These are phyloP conservation scores for Paraurostyla sp. DNA, from an alignment of 73 alveolate genomes.

Conservation along the genomic window DNA sequence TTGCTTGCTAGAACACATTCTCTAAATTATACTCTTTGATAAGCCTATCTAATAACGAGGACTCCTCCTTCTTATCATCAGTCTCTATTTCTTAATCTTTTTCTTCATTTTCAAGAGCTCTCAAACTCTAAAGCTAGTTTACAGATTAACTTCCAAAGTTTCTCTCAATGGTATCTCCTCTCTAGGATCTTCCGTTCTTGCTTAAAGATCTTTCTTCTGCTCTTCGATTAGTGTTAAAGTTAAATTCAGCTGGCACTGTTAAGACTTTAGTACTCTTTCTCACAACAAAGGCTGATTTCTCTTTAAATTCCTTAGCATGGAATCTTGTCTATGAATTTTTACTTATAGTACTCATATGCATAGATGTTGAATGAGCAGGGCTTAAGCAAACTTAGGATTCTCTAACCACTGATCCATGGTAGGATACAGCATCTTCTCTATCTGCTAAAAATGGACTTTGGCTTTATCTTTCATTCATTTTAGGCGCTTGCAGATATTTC, in stretches of 20 bases:
- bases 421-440: not conserved
- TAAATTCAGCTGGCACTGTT: conserved; percentile 28
- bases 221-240: conserved; percentile 36
- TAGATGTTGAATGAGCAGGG: not conserved
- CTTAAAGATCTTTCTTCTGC: conserved; percentile 41
- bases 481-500: no score
- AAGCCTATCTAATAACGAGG: conserved; percentile 4
- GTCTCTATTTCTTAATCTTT: not conserved
- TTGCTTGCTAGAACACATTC: conserved; percentile 7
- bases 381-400: not conserved
- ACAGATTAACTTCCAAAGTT: not conserved
- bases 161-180: not conserved
- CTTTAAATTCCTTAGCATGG: conserved; percentile 17
- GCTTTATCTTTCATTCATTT: no score
- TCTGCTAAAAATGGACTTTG: no score
- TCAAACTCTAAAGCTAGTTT: not conserved
- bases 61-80: not conserved
- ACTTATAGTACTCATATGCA: conserved; percentile 20
- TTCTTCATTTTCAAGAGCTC: not conserved
- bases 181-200: not conserved
- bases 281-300: conserved; percentile 38
- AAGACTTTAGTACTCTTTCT: conserved; percentile 22
- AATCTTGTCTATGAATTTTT: not conserved
- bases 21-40: conserved; percentile 48
- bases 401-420: not conserved